Percentiles rank a stretch among this genome's conserved stretches.
Evolutionary conservation across 2,329 filamentous ascomycete species (phyloP).

Genomic region (Cladosporium sp.): DNA sequence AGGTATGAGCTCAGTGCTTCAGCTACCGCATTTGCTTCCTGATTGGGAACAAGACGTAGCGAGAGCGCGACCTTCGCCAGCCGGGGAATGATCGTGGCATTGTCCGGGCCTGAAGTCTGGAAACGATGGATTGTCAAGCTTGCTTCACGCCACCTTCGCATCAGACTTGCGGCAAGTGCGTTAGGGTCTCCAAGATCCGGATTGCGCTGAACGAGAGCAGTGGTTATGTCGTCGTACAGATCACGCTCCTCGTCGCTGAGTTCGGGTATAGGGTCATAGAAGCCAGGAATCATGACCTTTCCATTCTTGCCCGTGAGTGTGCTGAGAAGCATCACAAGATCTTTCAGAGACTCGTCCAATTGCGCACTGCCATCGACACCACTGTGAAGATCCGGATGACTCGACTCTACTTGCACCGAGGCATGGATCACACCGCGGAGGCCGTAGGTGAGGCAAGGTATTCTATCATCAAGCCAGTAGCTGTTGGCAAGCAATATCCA

Average conservation of each 20-base stretch:
- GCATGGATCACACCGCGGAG: conserved; percentile 91
- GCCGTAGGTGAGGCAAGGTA: conserved; percentile 92
- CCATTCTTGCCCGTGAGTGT: conserved; percentile 79
- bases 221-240: conserved; percentile 79
- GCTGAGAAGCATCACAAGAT: conserved; percentile 77
- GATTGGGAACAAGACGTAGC: conserved; percentile 87
- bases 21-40: conserved; percentile 77
- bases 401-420: conserved; percentile 81
- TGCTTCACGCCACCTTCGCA: conserved; percentile 92
- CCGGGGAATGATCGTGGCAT: conserved; percentile 86
- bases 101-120: conserved; percentile 82
- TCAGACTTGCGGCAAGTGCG: conserved; percentile 75
- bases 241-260: conserved; percentile 71
- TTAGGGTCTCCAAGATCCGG: conserved; percentile 60
- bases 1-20: conserved; percentile 64
- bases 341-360: conserved; percentile 86
- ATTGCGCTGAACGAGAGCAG: conserved; percentile 68
- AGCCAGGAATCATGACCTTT: conserved; percentile 76
- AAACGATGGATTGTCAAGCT: conserved; percentile 92
- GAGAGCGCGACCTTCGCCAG: conserved; percentile 86
- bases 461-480: conserved; percentile 96
- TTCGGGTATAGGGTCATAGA: conserved; percentile 79
- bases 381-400: conserved; percentile 84
- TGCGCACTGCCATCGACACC: conserved; percentile 93
- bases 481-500: conserved; percentile 96